These are phyloP conservation scores for Colletotrichum agaves DNA, from an alignment of 2,329 filamentous ascomycete genomes.

Conservation along the genomic window DNA sequence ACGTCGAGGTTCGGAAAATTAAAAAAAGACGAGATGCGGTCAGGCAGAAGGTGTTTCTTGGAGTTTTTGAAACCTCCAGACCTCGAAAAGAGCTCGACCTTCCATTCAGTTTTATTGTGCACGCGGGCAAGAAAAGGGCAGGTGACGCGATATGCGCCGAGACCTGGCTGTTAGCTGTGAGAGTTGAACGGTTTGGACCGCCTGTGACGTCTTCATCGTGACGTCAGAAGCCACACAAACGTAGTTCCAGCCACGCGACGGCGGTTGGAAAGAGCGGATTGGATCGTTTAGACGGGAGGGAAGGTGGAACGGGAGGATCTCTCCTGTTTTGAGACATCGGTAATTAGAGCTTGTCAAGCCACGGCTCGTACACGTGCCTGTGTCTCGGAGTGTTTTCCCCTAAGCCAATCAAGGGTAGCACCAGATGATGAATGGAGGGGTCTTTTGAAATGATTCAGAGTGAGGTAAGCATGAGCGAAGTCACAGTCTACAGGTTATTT, in stretches of 20 bases:
- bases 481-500: neutral
- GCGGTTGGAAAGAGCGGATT: slow-evolving; percentile 7
- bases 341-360: slow-evolving; percentile 3
- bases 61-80: neutral
- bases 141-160: slow-evolving; percentile 26
- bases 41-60: neutral
- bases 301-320: neutral
- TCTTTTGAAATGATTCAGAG: neutral
- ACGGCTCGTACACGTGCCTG: slow-evolving; percentile 14
- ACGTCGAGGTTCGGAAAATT: no score
- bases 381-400: slow-evolving; percentile 10
- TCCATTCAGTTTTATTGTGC: slow-evolving; percentile 10
- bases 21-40: neutral
- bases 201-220: slow-evolving; percentile 35
- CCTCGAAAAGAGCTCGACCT: neutral
- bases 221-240: slow-evolving; percentile 38
- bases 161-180: slow-evolving; percentile 18
- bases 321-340: neutral
- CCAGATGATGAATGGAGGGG: neutral
- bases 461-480: slow-evolving; percentile 11
- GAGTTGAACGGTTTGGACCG: slow-evolving; percentile 14
- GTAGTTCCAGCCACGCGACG: slow-evolving; percentile 26
- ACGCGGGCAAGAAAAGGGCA: slow-evolving; percentile 21
- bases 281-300: slow-evolving; percentile 14
- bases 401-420: neutral